Percentiles rank a stretch among this genome's conserved stretches.
These are phyloP conservation scores for Populus hybrid DNA, from an alignment of 441 rosid species.

Conservation along the genomic window DNA sequence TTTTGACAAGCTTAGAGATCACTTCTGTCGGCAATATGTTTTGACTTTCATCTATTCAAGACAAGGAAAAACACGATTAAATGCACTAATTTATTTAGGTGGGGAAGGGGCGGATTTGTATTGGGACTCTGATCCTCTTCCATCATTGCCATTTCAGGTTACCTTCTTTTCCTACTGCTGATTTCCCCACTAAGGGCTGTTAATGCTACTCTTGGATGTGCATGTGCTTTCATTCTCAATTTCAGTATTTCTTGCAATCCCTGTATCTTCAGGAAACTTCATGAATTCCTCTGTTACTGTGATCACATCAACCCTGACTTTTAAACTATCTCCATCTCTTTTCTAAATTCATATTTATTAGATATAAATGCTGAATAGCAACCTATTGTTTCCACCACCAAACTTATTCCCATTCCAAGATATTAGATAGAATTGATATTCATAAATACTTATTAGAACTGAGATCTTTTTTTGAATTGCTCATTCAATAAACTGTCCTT, in stretches of 20 bases:
- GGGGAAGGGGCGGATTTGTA: conserved; percentile 63
- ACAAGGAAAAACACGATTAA: conserved; percentile 78
- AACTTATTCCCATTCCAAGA: background rate
- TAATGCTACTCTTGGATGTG: conserved; percentile 1
- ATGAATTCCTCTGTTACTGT: background rate
- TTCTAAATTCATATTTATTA: background rate
- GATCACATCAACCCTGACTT: background rate
- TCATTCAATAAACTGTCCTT: background rate
- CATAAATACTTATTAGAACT: background rate
- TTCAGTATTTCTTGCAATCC: background rate
- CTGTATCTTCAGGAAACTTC: background rate
- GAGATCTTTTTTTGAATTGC: background rate
- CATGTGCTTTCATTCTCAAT: background rate
- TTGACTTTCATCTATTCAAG: conserved; percentile 91
- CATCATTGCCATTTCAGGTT: conserved; percentile 98
- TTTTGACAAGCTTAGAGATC: conserved; percentile 86
- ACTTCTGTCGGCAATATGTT: conserved; percentile 93
- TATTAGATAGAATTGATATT: background rate
- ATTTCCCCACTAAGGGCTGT: background rate
- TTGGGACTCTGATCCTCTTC: conserved; percentile 54
- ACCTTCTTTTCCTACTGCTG: conserved; percentile 12
- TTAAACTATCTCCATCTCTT: background rate
- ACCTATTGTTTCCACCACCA: background rate
- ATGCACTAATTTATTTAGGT: conserved; percentile 70
- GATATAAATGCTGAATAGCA: background rate